These are phyloP conservation scores for Macrocystidia cucumis DNA, from an alignment of 1,284 basidiomycete species.

Conservation along the genomic window DNA sequence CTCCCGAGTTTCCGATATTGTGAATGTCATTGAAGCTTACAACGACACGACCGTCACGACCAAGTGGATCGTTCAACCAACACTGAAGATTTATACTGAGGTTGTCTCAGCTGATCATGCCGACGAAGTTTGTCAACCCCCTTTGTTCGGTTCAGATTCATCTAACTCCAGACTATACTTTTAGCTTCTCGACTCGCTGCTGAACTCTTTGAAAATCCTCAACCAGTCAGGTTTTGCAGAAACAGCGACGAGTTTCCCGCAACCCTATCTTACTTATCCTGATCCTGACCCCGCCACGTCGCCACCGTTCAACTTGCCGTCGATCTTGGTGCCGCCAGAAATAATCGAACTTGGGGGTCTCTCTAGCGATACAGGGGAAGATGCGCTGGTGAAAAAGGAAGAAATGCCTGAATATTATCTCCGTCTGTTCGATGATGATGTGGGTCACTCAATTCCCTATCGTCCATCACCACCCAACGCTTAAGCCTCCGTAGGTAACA, in stretches of 20 bases:
- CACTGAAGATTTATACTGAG: conserved; percentile 40
- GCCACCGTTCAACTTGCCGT: conserved; percentile 62
- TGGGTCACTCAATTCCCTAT: conserved; percentile 25
- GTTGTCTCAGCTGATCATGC: conserved; percentile 34
- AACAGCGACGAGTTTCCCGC: conserved; percentile 48
- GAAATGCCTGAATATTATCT: conserved; percentile 72
- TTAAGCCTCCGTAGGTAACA: conserved; percentile 47
- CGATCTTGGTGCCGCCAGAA: conserved; percentile 83
- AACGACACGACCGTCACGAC: conserved; percentile 48
- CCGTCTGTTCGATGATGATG: conserved; percentile 76
- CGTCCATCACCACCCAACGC: neutral
- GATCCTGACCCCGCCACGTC: conserved; percentile 34
- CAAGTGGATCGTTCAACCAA: conserved; percentile 58
- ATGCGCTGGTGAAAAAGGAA: conserved; percentile 63
- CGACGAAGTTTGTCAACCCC: conserved; percentile 44
- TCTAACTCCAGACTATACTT: conserved; percentile 5
- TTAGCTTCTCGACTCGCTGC: conserved; percentile 59
- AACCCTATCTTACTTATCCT: conserved; percentile 53
- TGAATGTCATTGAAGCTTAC: conserved; percentile 57
- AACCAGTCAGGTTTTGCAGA: conserved; percentile 51
- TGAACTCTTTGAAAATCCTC: conserved; percentile 46
- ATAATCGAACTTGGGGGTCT: conserved; percentile 71
- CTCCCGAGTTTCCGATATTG: conserved; percentile 51
- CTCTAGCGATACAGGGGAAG: conserved; percentile 55
- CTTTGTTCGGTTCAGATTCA: neutral